Evolutionary conservation across 495 filamentous ascomycete genomes (phyloP), one percentile per base, ranked within the genome.

Genomic region (Astrothelium macrocarpum): DNA sequence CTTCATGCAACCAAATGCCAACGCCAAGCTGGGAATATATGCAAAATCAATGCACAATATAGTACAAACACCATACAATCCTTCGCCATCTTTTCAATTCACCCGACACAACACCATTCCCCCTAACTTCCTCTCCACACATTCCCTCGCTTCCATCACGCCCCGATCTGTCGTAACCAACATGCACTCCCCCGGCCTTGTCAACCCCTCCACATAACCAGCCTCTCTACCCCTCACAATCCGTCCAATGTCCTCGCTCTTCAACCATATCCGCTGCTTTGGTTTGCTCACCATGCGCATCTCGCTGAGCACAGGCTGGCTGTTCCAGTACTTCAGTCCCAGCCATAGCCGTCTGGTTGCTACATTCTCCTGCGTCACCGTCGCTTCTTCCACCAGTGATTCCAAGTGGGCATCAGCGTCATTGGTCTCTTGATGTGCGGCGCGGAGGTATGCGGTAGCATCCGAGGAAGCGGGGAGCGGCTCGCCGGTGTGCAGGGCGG

Each of bases 251-350:
- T 81, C 82, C 53, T 73, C 62, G 25, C 85, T 74, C 53, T 83
- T 78, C 68, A 92, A 81, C 69, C 79, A 85, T 60, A 95, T 78
- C 68, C 84, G 75, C 68, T 87, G 82, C 71, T 81, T 95, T 11
- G 92, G 90, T 72, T 87, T 94, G 69, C 82, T 87, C 53, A 95
- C 78, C 76, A 91, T 75, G 32, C 68, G 67, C 74, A 96, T 81
- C 69, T 84, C 79, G 34, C 80, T 81, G 62, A 98, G 71, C 59
- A 98, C 94, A 2, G 95, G 90, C 72, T 89, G 78, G 71, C 90
- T 90, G 70, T 91, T 85, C 83, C 82, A 91, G 79, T 98, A 98
- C 78, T 97, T 97, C 69, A 97, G 75, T 10, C 91, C 92, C 10
- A 98, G 70, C 94, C 94, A 98, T 9, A 98, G 75, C 58, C 94